These are phyloP conservation scores for Vitis vinifera DNA, from an alignment of 164 flowering plant species.

Conservation along the genomic window DNA sequence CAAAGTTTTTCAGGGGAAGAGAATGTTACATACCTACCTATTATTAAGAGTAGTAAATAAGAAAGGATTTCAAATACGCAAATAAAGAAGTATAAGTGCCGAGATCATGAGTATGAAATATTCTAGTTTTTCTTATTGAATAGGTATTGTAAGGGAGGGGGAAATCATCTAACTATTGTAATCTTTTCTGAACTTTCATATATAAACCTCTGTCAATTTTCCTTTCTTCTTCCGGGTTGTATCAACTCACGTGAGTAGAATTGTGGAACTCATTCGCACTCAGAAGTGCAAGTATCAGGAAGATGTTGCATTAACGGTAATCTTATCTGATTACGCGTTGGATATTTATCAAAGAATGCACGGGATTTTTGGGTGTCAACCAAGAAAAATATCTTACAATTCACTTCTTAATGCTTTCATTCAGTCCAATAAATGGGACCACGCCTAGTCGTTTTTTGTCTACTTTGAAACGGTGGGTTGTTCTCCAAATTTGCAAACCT, in stretches of 20 bases:
- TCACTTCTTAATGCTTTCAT: conserved; percentile 62
- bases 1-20: too few species aligned
- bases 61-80: too few species aligned
- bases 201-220: too few species aligned
- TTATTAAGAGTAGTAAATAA: too few species aligned
- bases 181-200: too few species aligned
- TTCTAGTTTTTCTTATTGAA: too few species aligned
- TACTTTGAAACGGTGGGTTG: conserved; percentile 50
- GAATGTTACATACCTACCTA: too few species aligned
- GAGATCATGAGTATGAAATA: too few species aligned
- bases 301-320: conserved; percentile 57
- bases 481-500: conserved; percentile 65
- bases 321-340: conserved; percentile 50
- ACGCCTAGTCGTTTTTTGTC: conserved; percentile 54
- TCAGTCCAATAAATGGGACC: conserved; percentile 49
- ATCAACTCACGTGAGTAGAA: conserved; percentile 31
- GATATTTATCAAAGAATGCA: conserved; percentile 56
- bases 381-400: conserved; percentile 70
- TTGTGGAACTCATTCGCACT: conserved; percentile 49
- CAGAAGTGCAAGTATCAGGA: conserved; percentile 57
- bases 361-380: conserved; percentile 63
- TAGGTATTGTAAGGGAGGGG: too few species aligned
- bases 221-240: too few species aligned
- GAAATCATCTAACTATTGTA: too few species aligned
- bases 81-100: too few species aligned